A percentile compares a stretch with the other conserved stretches of the same genome.
phyloP scores from a whole-genome alignment of 345 rosid species.

The Boechera stricta region DNA sequence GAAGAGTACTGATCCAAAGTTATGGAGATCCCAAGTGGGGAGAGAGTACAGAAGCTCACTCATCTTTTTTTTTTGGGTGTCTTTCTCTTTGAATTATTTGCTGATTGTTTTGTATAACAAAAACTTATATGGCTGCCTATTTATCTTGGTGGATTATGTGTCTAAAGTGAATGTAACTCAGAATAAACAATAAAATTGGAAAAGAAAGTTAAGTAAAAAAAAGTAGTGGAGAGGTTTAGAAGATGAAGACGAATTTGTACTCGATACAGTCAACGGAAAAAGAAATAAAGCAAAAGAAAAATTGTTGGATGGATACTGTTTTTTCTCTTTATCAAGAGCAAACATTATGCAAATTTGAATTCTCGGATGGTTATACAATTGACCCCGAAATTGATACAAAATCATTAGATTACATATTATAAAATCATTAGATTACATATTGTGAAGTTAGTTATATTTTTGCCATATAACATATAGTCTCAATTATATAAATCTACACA shows the following conservation, averaged over 20 bases:
- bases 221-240: slow-evolving; percentile 49
- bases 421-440: background rate
- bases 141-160: slow-evolving; percentile 46
- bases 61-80: slow-evolving; percentile 25
- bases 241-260: slow-evolving; percentile 42
- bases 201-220: slow-evolving; percentile 9
- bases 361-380: no score
- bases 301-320: slow-evolving; percentile 37
- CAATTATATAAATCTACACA: background rate
- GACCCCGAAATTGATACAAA: background rate
- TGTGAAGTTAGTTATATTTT: background rate
- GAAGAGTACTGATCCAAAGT: slow-evolving; percentile 67
- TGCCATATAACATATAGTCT: background rate
- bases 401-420: background rate
- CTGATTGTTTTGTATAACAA: slow-evolving; percentile 33
- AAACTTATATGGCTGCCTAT: slow-evolving; percentile 31
- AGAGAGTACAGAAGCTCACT: slow-evolving; percentile 63
- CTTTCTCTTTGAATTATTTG: background rate
- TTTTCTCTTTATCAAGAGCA: background rate
- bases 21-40: slow-evolving; percentile 79
- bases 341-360: background rate
- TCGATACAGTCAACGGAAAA: slow-evolving; percentile 65
- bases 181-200: slow-evolving; percentile 19
- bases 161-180: slow-evolving; percentile 37
- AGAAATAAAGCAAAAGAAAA: slow-evolving; percentile 43